These are phyloP conservation scores for Cryptosporidium meleagridis DNA, from an alignment of 169 alveolate genomes.

Conservation along the genomic window DNA sequence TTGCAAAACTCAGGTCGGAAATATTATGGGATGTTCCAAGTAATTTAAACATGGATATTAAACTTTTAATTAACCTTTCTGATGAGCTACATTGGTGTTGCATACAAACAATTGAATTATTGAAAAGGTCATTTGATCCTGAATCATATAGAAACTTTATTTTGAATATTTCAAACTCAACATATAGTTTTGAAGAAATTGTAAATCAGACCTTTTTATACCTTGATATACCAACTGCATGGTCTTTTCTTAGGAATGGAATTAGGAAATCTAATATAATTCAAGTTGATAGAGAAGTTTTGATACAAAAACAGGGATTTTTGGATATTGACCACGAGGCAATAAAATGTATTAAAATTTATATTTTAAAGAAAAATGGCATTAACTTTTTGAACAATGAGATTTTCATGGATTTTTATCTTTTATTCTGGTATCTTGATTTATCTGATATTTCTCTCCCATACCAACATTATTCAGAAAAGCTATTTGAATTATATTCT, in stretches of 20 bases:
- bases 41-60: constrained; percentile 15
- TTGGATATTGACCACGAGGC: constrained; percentile 19
- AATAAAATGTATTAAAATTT: neutral
- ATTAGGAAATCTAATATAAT: neutral
- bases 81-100: constrained; percentile 75
- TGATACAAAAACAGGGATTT: neutral
- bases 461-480: constrained; percentile 26
- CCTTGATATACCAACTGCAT: constrained; percentile 60
- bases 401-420: constrained; percentile 3
- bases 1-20: constrained; percentile 39
- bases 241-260: constrained; percentile 62
- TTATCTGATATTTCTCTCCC: constrained; percentile 48
- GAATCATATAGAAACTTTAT: constrained; percentile 19
- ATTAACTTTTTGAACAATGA: neutral
- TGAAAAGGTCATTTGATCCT: constrained; percentile 45
- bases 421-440: constrained; percentile 53
- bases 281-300: constrained; percentile 1
- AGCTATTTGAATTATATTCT: constrained; percentile 6
- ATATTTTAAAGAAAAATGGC: constrained; percentile 8
- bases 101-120: constrained; percentile 56
- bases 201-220: constrained; percentile 45
- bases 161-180: neutral
- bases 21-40: constrained; percentile 58
- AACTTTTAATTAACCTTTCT: constrained; percentile 27
- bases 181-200: neutral